A percentile compares a stretch with the other conserved stretches of the same genome.
Evolutionary conservation across 2,329 filamentous ascomycete genomes (phyloP).

Genomic region (Diaporthe longicolla): DNA sequence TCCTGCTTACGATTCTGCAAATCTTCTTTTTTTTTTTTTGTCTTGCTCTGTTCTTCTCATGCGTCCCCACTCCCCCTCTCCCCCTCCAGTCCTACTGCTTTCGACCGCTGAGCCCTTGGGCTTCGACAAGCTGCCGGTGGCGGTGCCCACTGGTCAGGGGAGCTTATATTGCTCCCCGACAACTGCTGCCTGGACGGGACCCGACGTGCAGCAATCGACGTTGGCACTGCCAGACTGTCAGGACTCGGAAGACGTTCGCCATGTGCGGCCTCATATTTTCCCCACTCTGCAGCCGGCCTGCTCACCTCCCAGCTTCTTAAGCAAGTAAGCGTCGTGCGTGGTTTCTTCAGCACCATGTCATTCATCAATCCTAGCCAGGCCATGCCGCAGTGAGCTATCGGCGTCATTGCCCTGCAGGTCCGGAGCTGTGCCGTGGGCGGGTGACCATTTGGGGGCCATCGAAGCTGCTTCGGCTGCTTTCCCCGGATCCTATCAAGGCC

Average conservation of each 20-base stretch:
- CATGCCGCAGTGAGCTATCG: neutral
- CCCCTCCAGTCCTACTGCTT: neutral
- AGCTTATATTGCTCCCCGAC: neutral
- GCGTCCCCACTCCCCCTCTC: neutral
- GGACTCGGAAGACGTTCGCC: neutral
- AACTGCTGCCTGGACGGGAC: constrained; percentile 21
- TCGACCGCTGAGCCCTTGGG: constrained; percentile 4
- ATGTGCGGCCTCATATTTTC: neutral
- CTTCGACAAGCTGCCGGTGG: constrained; percentile 15
- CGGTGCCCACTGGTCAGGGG: constrained; percentile 10
- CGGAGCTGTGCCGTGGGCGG: constrained; percentile 20
- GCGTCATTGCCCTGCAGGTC: constrained; percentile 27
- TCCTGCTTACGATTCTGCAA: neutral
- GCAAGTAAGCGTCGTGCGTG: constrained; percentile 23
- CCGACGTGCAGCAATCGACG: constrained; percentile 20
- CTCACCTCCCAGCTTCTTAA: neutral
- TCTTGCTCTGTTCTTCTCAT: neutral
- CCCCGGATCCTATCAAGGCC: constrained; percentile 13
- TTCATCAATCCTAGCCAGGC: constrained; percentile 8
- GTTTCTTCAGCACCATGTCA: neutral
- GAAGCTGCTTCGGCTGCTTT: constrained; percentile 16
- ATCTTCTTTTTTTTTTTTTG: too few species aligned
- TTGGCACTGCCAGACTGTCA: constrained; percentile 10
- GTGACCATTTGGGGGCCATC: constrained; percentile 27
- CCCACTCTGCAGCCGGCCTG: constrained; percentile 16